A percentile compares a stretch with the other conserved stretches of the same genome.
Conservation (phyloP, 2,329 filamentous ascomycete species). For the Phyllosticta citribraziliensis region DNA sequence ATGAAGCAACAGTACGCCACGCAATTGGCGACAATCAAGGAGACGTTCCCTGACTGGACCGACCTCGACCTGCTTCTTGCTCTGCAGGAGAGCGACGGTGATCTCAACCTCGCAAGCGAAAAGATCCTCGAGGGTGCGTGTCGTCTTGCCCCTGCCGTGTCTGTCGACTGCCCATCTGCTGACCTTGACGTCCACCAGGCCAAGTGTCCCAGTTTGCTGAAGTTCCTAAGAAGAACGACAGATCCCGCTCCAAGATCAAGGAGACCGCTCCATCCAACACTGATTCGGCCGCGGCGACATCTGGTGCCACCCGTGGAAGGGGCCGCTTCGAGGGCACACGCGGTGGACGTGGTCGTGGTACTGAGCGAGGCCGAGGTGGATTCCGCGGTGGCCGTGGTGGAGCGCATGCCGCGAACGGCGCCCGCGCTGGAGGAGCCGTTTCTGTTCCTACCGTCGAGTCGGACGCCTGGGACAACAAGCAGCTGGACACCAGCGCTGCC, state of each 20-base stretch:
- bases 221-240: conserved; percentile 69
- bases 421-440: conserved; percentile 37
- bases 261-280: conserved; percentile 49
- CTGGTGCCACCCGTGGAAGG: conserved; percentile 2
- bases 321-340: conserved; percentile 34
- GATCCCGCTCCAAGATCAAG: conserved; percentile 62
- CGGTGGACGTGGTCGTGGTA: conserved; percentile 48
- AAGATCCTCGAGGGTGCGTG: conserved; percentile 67
- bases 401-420: conserved; percentile 51
- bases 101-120: conserved; percentile 61
- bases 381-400: conserved; percentile 53
- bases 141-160: not conserved
- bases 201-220: conserved; percentile 76
- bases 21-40: conserved; percentile 73
- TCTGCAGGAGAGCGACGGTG: conserved; percentile 76
- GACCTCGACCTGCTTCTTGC: conserved; percentile 91
- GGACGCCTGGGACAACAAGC: conserved; percentile 45
- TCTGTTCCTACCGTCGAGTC: conserved; percentile 65
- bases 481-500: conserved; percentile 19
- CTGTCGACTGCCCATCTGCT: conserved; percentile 14
- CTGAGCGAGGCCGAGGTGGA: conserved; percentile 45
- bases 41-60: conserved; percentile 92
- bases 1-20: conserved; percentile 81
- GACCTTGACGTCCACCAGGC: conserved; percentile 39
- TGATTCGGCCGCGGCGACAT: conserved; percentile 20